Base-by-base conservation (phyloP, 2,329 filamentous ascomycete genomes). In the Trichoderma citrinoviride region DNA sequence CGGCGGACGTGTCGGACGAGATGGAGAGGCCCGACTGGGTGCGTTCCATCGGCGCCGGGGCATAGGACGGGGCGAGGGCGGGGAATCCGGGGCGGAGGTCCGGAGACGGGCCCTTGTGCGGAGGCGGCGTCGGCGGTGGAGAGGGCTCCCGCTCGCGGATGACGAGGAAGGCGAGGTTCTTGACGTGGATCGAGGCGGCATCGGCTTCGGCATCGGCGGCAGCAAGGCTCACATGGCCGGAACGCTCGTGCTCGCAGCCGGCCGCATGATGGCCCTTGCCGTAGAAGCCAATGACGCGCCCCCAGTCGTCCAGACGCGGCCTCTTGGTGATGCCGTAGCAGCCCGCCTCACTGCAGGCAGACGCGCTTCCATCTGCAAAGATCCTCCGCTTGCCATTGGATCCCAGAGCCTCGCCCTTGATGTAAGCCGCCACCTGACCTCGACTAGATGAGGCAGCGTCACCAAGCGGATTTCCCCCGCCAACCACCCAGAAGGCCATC, bases 1-100 rank as follows among this genome's bases (percentile, higher is more conserved):
- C 74, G 5, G 74, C 73, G 1, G 70, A 68, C 17, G 74, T 74
- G 60, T 81, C 77, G 10, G 79, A 77, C 12, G 78, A 77, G 63
- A 84, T 82, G 56, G 81, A 80, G 19, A 81, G 74, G 21, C 82
- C 82, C 0, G 82, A 83, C 44, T 78, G 77, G 29, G 82, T 84
- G 29, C 80, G 77, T 68, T 84, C 82, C 77, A 83, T 79, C 29
- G 73, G 67, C 8, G 46, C 53, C n/a, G 41, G 44, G 7, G 14
- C 10, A 47, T 47, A 54, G 7, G 61, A 61, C 14, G 67, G 49
- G 49, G 25, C 64, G 17, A 44, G 67, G 66, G 70, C 49, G 19
- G 65, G 68, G 66, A 54, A 62, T 55, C 68, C 66, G 46, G 66
- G 58, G 57, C 65, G 56, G 21, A 65, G 66, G 53, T 73, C 70